phyloP scores from a whole-genome alignment of 345 rosid genomes.

The Lepidium sativum region DNA sequence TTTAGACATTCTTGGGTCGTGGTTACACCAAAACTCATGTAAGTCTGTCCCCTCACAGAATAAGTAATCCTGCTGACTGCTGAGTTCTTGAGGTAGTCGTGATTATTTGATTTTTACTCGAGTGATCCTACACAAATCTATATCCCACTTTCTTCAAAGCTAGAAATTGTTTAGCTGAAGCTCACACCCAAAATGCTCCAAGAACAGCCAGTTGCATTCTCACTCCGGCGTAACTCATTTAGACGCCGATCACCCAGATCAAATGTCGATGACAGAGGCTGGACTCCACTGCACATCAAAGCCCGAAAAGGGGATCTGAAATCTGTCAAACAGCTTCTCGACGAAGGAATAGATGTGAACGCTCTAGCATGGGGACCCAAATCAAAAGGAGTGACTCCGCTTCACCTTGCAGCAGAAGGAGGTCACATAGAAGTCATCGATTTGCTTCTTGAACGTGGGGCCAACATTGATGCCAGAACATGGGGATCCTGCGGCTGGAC shows the following conservation, averaged over 20 bases:
- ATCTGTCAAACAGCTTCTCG: conserved; percentile 64
- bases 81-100: background rate
- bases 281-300: conserved; percentile 80
- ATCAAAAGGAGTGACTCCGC: conserved; percentile 80
- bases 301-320: conserved; percentile 83
- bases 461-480: conserved; percentile 88
- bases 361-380: conserved; percentile 85
- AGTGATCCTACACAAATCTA: background rate
- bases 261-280: conserved; percentile 74
- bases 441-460: conserved; percentile 85
- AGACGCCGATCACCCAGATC: conserved; percentile 48
- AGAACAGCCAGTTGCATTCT: conserved; percentile 33
- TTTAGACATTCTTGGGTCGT: background rate
- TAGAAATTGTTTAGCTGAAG: background rate
- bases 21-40: conserved; percentile 10
- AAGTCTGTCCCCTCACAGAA: background rate
- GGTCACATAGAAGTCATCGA: conserved; percentile 91
- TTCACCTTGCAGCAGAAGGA: conserved; percentile 97
- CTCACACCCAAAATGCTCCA: conserved; percentile 36
- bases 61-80: background rate
- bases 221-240: conserved; percentile 48
- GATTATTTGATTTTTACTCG: background rate
- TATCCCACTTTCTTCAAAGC: background rate
- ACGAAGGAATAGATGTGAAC: conserved; percentile 78
- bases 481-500: conserved; percentile 98